phyloP scores from a whole-genome alignment of 2,329 filamentous ascomycete species.

The Apiospora malaysiana region DNA sequence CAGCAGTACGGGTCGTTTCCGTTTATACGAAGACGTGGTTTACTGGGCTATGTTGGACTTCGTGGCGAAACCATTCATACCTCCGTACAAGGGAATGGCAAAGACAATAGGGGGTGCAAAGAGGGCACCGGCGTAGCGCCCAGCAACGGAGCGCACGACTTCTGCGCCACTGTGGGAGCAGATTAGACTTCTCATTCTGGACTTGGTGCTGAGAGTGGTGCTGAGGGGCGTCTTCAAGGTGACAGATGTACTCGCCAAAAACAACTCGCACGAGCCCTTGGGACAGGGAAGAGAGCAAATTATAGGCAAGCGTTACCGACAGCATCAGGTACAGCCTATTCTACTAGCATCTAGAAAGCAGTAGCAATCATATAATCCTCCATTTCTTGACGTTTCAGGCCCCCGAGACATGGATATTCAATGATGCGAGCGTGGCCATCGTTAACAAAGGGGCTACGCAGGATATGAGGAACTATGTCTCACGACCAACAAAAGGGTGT shows the following conservation, averaged over 20 bases:
- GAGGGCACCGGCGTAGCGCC: slow-evolving; percentile 25
- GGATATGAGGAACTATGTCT: not conserved
- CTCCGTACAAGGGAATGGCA: slow-evolving; percentile 33
- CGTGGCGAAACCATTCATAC: slow-evolving; percentile 30
- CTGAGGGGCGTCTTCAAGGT: not conserved
- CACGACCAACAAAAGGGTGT: not conserved
- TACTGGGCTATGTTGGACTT: slow-evolving; percentile 31
- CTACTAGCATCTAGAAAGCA: slow-evolving; percentile 5
- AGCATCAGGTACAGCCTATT: not conserved
- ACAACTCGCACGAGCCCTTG: not conserved
- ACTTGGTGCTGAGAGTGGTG: not conserved
- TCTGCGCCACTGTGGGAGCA: slow-evolving; percentile 24
- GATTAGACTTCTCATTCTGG: slow-evolving; percentile 1
- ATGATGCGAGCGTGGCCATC: not conserved
- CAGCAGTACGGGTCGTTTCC: not conserved
- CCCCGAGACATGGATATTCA: not conserved
- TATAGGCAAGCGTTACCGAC: not conserved
- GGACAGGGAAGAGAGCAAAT: not conserved
- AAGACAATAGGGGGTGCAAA: slow-evolving; percentile 25
- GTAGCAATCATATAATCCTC: not conserved
- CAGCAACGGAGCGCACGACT: slow-evolving; percentile 27
- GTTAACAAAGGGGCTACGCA: not conserved
- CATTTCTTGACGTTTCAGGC: not conserved
- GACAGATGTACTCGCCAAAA: not conserved
- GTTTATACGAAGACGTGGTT: slow-evolving; percentile 32